phyloP scores from a whole-genome alignment of 768 basidiomycete species.

The Collybia nuda region DNA sequence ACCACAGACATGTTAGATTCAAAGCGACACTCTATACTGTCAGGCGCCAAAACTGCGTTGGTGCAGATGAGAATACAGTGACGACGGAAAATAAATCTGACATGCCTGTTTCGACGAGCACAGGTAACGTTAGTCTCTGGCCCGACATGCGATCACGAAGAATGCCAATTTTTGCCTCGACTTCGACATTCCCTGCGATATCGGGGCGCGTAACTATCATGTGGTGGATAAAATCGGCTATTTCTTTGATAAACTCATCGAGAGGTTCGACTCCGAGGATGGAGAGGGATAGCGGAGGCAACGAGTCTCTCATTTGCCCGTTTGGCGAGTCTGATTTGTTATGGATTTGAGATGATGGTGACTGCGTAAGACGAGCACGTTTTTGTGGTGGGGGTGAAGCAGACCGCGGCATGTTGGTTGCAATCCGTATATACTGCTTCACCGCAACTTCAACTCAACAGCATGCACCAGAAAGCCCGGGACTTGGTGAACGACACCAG shows the following conservation, averaged over 20 bases:
- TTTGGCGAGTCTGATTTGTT: slow-evolving; percentile 17
- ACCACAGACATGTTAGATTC: slow-evolving; percentile 93
- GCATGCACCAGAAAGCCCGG: too few relatives aligned
- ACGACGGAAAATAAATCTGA: slow-evolving; percentile 17
- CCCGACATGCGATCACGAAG: slow-evolving; percentile 58
- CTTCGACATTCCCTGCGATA: slow-evolving; percentile 65
- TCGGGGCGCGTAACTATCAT: slow-evolving; percentile 60
- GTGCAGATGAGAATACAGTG: slow-evolving; percentile 1
- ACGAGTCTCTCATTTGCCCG: slow-evolving; percentile 23
- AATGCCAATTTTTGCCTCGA: slow-evolving; percentile 89
- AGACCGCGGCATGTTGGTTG: slow-evolving; percentile 19
- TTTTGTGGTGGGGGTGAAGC: slow-evolving; percentile 28
- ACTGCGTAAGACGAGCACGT: slow-evolving; percentile 26
- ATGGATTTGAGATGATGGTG: slow-evolving; percentile 6
- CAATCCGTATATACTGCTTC: not conserved
- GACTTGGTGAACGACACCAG: too few relatives aligned
- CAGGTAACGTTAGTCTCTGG: slow-evolving; percentile 64
- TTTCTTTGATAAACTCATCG: slow-evolving; percentile 90
- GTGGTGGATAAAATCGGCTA: slow-evolving; percentile 86
- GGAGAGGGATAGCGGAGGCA: slow-evolving; percentile 72
- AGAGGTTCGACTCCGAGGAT: slow-evolving; percentile 89
- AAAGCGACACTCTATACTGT: slow-evolving; percentile 67
- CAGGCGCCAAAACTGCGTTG: slow-evolving; percentile 65
- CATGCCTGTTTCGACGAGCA: slow-evolving; percentile 84
- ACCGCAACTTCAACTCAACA: too few relatives aligned